These are phyloP conservation scores for Ascochyta lentis DNA, from an alignment of 2,329 filamentous ascomycete genomes.

Conservation along the genomic window DNA sequence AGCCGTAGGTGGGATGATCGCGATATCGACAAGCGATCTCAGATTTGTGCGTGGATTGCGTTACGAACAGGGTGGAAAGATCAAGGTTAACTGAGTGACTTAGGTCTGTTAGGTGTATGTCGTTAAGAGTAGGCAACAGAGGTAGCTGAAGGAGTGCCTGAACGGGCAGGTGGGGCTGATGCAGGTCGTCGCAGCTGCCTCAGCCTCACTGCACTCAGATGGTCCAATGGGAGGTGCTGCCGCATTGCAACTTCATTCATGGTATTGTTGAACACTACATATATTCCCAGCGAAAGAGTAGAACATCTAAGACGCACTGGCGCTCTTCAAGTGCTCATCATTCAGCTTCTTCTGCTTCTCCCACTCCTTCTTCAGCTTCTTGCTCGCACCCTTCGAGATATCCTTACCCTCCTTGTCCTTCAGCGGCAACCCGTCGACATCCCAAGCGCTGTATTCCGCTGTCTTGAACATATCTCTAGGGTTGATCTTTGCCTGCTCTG, in stretches of 20 bases:
- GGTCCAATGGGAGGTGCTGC: too few species aligned
- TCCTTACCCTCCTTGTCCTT: constrained; percentile 80
- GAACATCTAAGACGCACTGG: neutral
- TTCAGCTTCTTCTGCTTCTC: constrained; percentile 87
- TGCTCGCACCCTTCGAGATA: constrained; percentile 77
- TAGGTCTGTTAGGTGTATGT: too few species aligned
- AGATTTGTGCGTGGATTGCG: too few species aligned
- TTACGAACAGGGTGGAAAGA: too few species aligned
- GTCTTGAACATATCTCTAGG: constrained; percentile 65
- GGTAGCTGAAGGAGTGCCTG: too few species aligned
- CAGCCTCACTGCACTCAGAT: neutral
- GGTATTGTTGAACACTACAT: neutral
- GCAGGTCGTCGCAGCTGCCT: neutral
- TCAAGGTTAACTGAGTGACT: too few species aligned
- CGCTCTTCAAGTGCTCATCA: constrained; percentile 54
- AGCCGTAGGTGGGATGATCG: too few species aligned
- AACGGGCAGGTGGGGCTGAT: neutral
- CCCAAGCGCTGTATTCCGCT: constrained; percentile 75
- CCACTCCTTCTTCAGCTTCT: constrained; percentile 90
- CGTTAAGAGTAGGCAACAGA: too few species aligned
- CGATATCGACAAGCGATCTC: too few species aligned
- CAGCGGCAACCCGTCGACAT: constrained; percentile 79
- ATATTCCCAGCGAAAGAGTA: neutral
- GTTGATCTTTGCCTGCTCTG: constrained; percentile 63
- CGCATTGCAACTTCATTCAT: neutral